Percentiles rank a stretch among this genome's conserved stretches.
These are phyloP conservation scores for Piper betle DNA, from an alignment of 164 flowering plant genomes.

Conservation along the genomic window DNA sequence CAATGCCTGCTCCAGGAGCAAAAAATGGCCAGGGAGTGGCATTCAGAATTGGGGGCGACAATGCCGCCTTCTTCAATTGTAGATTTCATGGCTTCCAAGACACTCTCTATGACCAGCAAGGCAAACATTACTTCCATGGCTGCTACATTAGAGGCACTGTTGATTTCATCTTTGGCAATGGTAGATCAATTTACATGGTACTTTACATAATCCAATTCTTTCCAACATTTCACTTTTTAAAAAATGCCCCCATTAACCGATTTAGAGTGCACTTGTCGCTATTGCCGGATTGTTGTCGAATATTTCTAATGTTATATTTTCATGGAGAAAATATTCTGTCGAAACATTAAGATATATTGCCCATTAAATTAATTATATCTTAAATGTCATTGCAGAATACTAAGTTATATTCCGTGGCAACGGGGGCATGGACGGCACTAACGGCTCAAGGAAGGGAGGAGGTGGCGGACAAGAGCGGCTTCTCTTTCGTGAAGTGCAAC, in stretches of 20 bases:
- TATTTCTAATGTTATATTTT: too few species aligned
- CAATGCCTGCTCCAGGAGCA: constrained; percentile 37
- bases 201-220: too few species aligned
- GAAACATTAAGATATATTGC: too few species aligned
- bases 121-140: constrained; percentile 31
- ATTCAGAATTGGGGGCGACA: constrained; percentile 34
- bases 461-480: constrained; percentile 24
- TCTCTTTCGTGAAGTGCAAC: constrained; percentile 31
- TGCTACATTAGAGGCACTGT: constrained; percentile 34
- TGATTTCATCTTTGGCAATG: constrained; percentile 38
- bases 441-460: constrained; percentile 31
- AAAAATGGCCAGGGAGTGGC: constrained; percentile 48
- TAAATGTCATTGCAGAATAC: constrained; percentile 15
- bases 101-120: constrained; percentile 33
- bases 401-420: constrained; percentile 16
- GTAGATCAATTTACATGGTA: constrained; percentile 30
- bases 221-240: too few species aligned
- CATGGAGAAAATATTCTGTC: too few species aligned
- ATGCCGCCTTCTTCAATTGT: constrained; percentile 44
- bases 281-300: too few species aligned
- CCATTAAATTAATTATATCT: too few species aligned
- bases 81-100: constrained; percentile 46
- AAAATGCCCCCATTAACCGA: too few species aligned
- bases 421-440: constrained; percentile 11
- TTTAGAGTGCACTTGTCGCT: too few species aligned